Evolutionary conservation across 2,329 filamentous ascomycete species (phyloP).

Genomic region (Chlorencoelia australis): DNA sequence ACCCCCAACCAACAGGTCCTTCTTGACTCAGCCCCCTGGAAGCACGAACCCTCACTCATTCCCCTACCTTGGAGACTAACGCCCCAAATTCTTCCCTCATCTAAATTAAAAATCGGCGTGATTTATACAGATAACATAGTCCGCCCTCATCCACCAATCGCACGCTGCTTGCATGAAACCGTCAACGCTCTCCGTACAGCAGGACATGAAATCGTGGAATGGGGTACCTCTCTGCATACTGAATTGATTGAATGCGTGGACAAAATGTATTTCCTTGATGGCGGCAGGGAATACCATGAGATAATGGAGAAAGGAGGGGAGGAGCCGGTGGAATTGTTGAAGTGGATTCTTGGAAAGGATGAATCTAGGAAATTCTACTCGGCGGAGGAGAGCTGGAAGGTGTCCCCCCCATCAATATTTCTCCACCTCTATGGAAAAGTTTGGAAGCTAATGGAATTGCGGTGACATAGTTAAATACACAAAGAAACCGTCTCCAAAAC

Average conservation of each 20-base stretch:
- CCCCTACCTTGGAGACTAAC: constrained; percentile 37
- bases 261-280: constrained; percentile 8
- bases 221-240: background rate
- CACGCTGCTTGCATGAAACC: background rate
- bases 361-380: no score
- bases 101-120: constrained; percentile 29
- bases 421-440: no score
- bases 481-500: constrained; percentile 27
- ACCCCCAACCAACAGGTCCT: no score
- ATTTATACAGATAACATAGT: constrained; percentile 18
- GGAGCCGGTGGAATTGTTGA: constrained; percentile 10
- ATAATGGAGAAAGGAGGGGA: constrained; percentile 12
- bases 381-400: no score
- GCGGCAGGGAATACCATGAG: constrained; percentile 11
- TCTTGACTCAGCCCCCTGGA: constrained; percentile 34
- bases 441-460: no score
- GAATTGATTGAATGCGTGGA: background rate
- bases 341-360: constrained; percentile 15
- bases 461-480: background rate
- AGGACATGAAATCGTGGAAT: constrained; percentile 1
- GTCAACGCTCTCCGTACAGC: background rate
- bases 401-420: no score
- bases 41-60: constrained; percentile 38
- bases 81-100: background rate
- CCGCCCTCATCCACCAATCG: constrained; percentile 8